phyloP scores from a whole-genome alignment of 2,329 filamentous ascomycete genomes.

The Colletotrichum cordylinicola region DNA sequence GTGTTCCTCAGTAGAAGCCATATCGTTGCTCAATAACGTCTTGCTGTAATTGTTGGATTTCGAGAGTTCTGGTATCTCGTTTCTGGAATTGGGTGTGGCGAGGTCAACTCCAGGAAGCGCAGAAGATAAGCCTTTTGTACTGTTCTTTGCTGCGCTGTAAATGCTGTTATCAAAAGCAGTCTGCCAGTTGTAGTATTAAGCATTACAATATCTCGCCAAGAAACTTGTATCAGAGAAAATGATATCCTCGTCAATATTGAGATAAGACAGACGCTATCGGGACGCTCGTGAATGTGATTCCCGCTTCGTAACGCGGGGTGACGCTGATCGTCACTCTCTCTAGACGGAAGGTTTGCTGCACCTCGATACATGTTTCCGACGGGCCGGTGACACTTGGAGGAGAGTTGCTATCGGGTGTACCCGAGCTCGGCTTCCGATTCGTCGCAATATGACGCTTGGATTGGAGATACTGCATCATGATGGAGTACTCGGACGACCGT shows the following conservation, averaged over 20 bases:
- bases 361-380: neutral
- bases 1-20: neutral
- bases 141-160: accelerated
- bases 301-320: neutral
- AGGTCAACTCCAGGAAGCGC: neutral
- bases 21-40: neutral
- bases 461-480: neutral
- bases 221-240: neutral
- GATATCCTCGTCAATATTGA: neutral
- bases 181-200: neutral
- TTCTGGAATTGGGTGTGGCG: neutral
- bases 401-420: neutral
- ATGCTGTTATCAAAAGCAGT: neutral
- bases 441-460: neutral
- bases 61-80: neutral
- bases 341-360: neutral
- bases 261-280: neutral
- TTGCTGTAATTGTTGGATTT: neutral
- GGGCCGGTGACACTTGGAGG: neutral
- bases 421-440: neutral
- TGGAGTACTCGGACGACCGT: neutral
- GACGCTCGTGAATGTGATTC: neutral
- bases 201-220: neutral
- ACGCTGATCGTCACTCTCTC: neutral
- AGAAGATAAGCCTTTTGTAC: neutral